phyloP scores from a whole-genome alignment of 306 rosid species.

The Trifolium repens region DNA sequence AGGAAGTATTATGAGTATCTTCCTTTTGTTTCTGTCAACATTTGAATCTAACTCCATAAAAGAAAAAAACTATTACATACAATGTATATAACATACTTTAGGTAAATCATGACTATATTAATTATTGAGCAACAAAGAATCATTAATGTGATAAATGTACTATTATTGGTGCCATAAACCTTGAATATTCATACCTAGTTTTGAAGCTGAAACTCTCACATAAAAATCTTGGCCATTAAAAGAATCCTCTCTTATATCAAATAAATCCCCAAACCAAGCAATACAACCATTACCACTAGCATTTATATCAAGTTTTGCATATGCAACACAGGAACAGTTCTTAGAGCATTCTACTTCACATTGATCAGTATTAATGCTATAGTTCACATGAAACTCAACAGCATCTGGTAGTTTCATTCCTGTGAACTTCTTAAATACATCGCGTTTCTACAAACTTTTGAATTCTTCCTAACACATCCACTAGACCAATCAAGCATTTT shows the following conservation, averaged over 20 bases:
- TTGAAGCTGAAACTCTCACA: slow-evolving; percentile 49
- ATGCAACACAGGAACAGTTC: slow-evolving; percentile 57
- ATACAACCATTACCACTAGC: slow-evolving; percentile 52
- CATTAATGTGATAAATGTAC: slow-evolving; percentile 11
- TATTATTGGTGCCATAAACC: neutral
- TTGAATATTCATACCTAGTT: slow-evolving; percentile 44
- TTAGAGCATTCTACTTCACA: slow-evolving; percentile 49
- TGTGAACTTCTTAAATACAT: slow-evolving; percentile 37
- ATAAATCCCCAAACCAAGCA: slow-evolving; percentile 50
- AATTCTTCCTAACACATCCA: slow-evolving; percentile 47
- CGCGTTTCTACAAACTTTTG: slow-evolving; percentile 38
- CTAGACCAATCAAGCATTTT: slow-evolving; percentile 35
- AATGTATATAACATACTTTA: neutral
- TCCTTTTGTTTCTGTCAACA: slow-evolving; percentile 36
- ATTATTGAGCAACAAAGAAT: neutral
- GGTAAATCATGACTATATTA: neutral
- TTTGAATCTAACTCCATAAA: slow-evolving; percentile 41
- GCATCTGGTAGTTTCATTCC: slow-evolving; percentile 55
- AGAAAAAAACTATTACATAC: neutral
- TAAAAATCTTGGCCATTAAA: slow-evolving; percentile 51
- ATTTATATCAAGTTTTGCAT: slow-evolving; percentile 46
- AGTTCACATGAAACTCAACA: slow-evolving; percentile 39
- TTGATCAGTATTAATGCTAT: slow-evolving; percentile 37
- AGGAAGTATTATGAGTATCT: slow-evolving; percentile 29
- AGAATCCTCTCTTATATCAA: slow-evolving; percentile 46